Conservation (phyloP, 257 asterid genomes). For the Linaria vulgaris region DNA sequence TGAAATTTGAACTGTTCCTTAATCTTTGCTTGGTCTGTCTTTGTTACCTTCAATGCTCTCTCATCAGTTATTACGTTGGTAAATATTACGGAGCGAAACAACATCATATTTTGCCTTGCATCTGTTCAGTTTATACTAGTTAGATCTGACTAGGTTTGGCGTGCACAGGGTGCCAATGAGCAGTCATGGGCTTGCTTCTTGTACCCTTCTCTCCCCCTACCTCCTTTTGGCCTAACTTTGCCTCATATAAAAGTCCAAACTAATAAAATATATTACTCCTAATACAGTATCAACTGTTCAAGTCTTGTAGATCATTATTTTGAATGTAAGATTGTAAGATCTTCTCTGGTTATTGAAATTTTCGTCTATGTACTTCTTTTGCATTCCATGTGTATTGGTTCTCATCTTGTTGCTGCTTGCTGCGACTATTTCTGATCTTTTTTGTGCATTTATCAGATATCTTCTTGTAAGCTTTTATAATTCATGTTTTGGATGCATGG, state of each 20-base stretch:
- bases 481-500: neutral
- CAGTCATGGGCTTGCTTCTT: too few species aligned
- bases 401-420: slow-evolving; percentile 14
- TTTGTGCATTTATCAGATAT: neutral
- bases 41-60: neutral
- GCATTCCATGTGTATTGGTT: slow-evolving; percentile 1
- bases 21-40: neutral
- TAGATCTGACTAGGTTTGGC: too few species aligned
- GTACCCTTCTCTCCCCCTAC: too few species aligned
- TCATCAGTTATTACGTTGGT: neutral
- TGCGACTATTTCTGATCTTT: slow-evolving; percentile 10
- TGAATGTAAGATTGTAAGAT: too few species aligned
- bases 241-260: too few species aligned
- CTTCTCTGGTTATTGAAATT: too few species aligned
- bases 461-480: slow-evolving; percentile 4
- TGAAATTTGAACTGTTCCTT: slow-evolving; percentile 6
- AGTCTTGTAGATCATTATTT: slow-evolving; percentile 7
- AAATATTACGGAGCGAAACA: neutral
- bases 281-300: neutral
- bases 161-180: too few species aligned
- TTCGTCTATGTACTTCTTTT: neutral
- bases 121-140: too few species aligned
- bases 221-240: too few species aligned
- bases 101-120: too few species aligned
- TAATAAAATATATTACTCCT: too few species aligned